These are phyloP conservation scores for Mariannaea sp. DNA, from an alignment of 2,329 filamentous ascomycete genomes.

Conservation along the genomic window DNA sequence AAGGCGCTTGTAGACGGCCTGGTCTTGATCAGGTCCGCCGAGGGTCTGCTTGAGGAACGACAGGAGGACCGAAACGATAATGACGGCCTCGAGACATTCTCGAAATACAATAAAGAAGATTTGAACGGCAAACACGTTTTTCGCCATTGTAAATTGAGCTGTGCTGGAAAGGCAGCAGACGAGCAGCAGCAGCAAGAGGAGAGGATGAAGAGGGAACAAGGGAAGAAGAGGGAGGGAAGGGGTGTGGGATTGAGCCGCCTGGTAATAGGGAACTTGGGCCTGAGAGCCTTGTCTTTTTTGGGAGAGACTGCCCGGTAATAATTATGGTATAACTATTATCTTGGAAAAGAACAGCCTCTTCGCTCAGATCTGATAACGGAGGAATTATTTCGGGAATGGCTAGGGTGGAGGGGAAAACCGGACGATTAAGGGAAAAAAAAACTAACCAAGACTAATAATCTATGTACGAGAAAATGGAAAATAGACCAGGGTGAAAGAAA, in stretches of 20 bases:
- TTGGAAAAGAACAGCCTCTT: no score
- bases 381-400: no score
- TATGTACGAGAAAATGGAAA: neutral
- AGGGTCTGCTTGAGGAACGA: conserved; percentile 80
- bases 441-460: no score
- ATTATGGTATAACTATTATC: no score
- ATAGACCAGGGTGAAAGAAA: neutral
- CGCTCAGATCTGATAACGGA: no score
- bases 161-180: neutral
- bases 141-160: conserved; percentile 49
- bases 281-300: no score
- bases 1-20: conserved; percentile 64
- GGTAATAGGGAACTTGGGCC: no score
- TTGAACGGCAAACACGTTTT: conserved; percentile 72
- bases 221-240: neutral
- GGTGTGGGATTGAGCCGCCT: no score
- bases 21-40: conserved; percentile 62
- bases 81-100: conserved; percentile 76
- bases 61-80: conserved; percentile 79
- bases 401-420: no score
- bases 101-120: conserved; percentile 87
- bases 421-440: no score
- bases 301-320: no score
- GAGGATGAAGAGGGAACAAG: neutral
- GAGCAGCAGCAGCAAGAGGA: neutral